These are phyloP conservation scores for Syzygium aromaticum DNA, from an alignment of 345 rosid genomes.

Conservation along the genomic window DNA sequence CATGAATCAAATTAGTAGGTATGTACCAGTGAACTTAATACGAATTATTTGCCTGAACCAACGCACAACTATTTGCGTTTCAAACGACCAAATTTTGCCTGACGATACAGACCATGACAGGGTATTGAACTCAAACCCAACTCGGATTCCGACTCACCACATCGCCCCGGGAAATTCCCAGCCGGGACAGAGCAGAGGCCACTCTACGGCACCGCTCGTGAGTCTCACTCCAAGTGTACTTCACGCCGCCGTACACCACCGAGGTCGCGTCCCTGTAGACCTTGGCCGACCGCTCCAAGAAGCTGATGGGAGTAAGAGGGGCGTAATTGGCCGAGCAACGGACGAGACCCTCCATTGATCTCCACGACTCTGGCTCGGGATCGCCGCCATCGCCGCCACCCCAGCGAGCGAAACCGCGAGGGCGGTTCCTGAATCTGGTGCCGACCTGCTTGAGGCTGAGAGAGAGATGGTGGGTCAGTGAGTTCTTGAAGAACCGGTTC, in stretches of 20 bases:
- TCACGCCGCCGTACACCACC: conserved; percentile 38
- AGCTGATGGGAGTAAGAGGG: conserved; percentile 65
- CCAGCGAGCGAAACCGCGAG: not conserved
- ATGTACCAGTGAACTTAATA: not conserved
- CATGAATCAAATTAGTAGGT: not conserved
- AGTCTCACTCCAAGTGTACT: conserved; percentile 56
- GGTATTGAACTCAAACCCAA: not conserved
- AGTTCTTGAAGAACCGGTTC: conserved; percentile 8
- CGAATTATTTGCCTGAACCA: not conserved
- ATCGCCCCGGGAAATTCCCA: conserved; percentile 54
- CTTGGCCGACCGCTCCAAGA: conserved; percentile 64
- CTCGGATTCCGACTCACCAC: conserved; percentile 33
- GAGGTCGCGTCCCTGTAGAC: conserved; percentile 53
- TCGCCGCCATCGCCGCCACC: not conserved
- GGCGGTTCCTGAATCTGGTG: not conserved
- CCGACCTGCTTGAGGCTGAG: not conserved
- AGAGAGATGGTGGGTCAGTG: not conserved
- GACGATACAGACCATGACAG: not conserved
- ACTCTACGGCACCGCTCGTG: conserved; percentile 53
- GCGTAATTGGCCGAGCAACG: conserved; percentile 50
- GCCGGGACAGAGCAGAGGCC: conserved; percentile 57
- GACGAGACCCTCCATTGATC: conserved; percentile 45
- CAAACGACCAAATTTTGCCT: not conserved
- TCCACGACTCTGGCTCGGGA: conserved; percentile 17
- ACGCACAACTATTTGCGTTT: not conserved